Base-by-base conservation (phyloP, 495 filamentous ascomycete species). In the Friedmanniomyces simplex region DNA sequence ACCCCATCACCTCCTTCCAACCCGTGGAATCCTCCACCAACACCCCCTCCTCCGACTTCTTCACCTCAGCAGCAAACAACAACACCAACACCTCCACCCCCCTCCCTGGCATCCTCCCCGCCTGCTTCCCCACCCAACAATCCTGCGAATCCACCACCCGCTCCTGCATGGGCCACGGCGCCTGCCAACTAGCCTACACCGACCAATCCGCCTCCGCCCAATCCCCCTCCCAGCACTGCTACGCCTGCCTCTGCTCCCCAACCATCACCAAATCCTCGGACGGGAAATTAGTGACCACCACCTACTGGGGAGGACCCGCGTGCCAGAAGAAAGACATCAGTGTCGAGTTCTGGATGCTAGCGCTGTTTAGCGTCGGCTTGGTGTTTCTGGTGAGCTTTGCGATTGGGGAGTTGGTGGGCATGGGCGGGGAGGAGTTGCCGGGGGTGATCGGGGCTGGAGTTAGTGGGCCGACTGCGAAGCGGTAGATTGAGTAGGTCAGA, bases 261-360 rank as follows among this genome's bases (percentile, higher is more conserved):
- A 65, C 76, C 1, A 67, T 77, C 7, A 57, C 73, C 10, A 70
- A 74, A n/a, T 66, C 67, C 12, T 75, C 73, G 25, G 71, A 71
- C 21, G 75, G 79, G 42, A 68, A 60, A 10, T 32, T 32, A 20
- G 69, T 63, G 13, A 77, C 77, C 62, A 82, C 76, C 43, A 70
- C 73, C 21, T 71, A 78, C 57, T 98, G 88, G 87, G 91, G 83
- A 50, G 93, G 93, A 13, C 72, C 81, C 32, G 85, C 85, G 58
- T 98, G 93, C 72, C 85, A 95, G 71, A 98, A 96, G 79, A 83
- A 83, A 66, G 91, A 98, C 69, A 72, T 97, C 46, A 90, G 86
- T 70, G 79, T 83, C 20, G 82, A 82, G 37, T 97, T 98, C 70
- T 95, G 89, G 79, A 71, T 98, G 39, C 75, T 98, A 63, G 75